A percentile compares a stretch with the other conserved stretches of the same genome.
Conservation (phyloP, 768 basidiomycete species). For the Lyophyllum shimeji region DNA sequence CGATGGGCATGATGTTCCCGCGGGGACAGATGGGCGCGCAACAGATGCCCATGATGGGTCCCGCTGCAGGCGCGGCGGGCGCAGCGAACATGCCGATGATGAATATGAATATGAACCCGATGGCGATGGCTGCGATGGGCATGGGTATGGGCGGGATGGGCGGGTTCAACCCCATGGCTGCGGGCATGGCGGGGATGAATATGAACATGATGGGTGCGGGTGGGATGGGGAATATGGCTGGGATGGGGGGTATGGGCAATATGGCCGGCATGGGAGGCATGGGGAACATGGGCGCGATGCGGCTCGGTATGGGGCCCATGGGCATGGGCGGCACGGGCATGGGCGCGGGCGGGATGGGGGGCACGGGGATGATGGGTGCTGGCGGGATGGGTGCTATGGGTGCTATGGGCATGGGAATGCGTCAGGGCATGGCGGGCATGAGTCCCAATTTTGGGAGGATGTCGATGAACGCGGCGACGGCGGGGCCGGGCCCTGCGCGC, state of each 20-base stretch:
- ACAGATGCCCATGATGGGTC: constrained; percentile 44
- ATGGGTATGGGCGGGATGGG: constrained; percentile 30
- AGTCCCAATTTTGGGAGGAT: constrained; percentile 33
- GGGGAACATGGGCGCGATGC: constrained; percentile 26
- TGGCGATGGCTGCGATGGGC: constrained; percentile 53
- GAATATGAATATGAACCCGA: constrained; percentile 45
- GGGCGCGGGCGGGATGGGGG: constrained; percentile 11
- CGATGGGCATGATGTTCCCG: constrained; percentile 59
- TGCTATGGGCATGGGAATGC: constrained; percentile 16
- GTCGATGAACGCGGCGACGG: constrained; percentile 29
- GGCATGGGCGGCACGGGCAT: constrained; percentile 33
- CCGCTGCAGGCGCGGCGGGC: no score
- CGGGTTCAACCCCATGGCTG: constrained; percentile 30
- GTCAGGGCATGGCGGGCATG: constrained; percentile 17
- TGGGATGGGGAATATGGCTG: constrained; percentile 23
- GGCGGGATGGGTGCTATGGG: constrained; percentile 22
- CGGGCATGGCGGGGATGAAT: constrained; percentile 31
- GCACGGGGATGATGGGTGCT: background rate
- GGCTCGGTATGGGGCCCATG: constrained; percentile 29
- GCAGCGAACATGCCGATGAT: constrained; percentile 34
- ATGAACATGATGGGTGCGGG: constrained; percentile 29
- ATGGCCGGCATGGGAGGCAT: constrained; percentile 25
- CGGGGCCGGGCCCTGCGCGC: constrained; percentile 36
- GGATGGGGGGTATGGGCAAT: constrained; percentile 11
- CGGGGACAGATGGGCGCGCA: constrained; percentile 52